These are phyloP conservation scores for Colletotrichum brevisporum DNA, from an alignment of 2,329 filamentous ascomycete species.

Conservation along the genomic window DNA sequence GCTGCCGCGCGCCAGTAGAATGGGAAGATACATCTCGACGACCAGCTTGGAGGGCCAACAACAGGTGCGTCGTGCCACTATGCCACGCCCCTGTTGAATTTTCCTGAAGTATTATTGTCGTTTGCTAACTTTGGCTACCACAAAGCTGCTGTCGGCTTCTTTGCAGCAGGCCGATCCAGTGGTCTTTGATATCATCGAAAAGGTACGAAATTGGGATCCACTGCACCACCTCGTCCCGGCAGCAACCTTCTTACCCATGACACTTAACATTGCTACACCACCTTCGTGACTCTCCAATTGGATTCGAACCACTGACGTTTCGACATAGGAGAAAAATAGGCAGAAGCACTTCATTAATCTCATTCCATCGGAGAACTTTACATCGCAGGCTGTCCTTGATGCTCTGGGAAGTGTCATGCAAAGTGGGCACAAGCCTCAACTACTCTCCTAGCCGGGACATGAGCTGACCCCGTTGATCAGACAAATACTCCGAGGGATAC, in stretches of 20 bases:
- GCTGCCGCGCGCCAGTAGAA: slow-evolving; percentile 32
- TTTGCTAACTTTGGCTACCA: neutral
- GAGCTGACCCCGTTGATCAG: slow-evolving; percentile 61
- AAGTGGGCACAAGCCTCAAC: slow-evolving; percentile 69
- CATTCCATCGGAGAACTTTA: slow-evolving; percentile 96
- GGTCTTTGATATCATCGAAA: slow-evolving; percentile 91
- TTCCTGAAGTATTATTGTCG: neutral
- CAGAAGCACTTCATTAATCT: slow-evolving; percentile 99
- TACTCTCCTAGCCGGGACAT: neutral
- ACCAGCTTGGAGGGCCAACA: slow-evolving; percentile 70
- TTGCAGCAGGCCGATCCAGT: slow-evolving; percentile 88
- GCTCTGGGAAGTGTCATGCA: slow-evolving; percentile 95
- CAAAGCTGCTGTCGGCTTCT: slow-evolving; percentile 82
- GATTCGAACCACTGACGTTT: slow-evolving; percentile 26
- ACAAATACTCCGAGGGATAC: slow-evolving; percentile 99
- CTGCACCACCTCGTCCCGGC: slow-evolving; percentile 2
- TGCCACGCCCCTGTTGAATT: slow-evolving; percentile 29
- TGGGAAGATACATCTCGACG: slow-evolving; percentile 61
- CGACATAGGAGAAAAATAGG: slow-evolving; percentile 85
- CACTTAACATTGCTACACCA: neutral
- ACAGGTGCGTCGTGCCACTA: slow-evolving; percentile 59
- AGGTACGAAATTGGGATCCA: slow-evolving; percentile 74
- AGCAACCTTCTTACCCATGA: neutral
- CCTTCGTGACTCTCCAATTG: neutral
- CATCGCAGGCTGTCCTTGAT: slow-evolving; percentile 91